A percentile compares a stretch with the other conserved stretches of the same genome.
phyloP scores from a whole-genome alignment of 345 rosid genomes.

The Gossypium anomalum region DNA sequence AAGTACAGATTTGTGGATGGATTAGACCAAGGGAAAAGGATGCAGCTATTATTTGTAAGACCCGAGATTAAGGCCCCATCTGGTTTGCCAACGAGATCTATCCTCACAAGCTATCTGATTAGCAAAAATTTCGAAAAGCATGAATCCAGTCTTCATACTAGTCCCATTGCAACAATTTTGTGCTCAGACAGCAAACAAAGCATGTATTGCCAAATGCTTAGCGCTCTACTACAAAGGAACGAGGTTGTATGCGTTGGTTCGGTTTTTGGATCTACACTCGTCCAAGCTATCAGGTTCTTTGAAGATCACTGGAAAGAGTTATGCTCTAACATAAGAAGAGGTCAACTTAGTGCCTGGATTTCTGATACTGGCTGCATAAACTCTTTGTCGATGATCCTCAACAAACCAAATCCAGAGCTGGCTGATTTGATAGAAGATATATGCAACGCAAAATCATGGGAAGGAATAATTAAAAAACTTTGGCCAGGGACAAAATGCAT shows the following conservation, averaged over 20 bases:
- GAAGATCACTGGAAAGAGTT: slow-evolving; percentile 71
- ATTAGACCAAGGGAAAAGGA: slow-evolving; percentile 78
- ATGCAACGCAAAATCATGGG: slow-evolving; percentile 59
- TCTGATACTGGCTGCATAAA: slow-evolving; percentile 51
- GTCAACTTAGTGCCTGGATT: slow-evolving; percentile 73
- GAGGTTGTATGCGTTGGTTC: slow-evolving; percentile 80
- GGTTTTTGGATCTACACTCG: slow-evolving; percentile 71
- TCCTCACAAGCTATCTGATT: slow-evolving; percentile 78
- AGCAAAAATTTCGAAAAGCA: slow-evolving; percentile 62
- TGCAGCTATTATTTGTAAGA: slow-evolving; percentile 72
- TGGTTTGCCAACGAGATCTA: slow-evolving; percentile 78
- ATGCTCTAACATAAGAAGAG: slow-evolving; percentile 63
- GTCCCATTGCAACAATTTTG: slow-evolving; percentile 75
- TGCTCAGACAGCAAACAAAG: slow-evolving; percentile 88
- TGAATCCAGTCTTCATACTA: slow-evolving; percentile 67
- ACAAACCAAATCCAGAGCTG: slow-evolving; percentile 37
- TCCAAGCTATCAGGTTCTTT: slow-evolving; percentile 72
- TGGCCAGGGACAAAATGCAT: slow-evolving; percentile 83
- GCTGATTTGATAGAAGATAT: slow-evolving; percentile 48
- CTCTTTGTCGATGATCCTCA: slow-evolving; percentile 42
- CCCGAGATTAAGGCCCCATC: slow-evolving; percentile 75
- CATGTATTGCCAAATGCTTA: slow-evolving; percentile 82
- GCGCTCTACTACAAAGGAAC: slow-evolving; percentile 61
- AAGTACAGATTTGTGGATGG: slow-evolving; percentile 64
- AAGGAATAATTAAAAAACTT: slow-evolving; percentile 66